Conservation (phyloP, 2,329 filamentous ascomycete species). For the Neoscytalidium dimidiatum region DNA sequence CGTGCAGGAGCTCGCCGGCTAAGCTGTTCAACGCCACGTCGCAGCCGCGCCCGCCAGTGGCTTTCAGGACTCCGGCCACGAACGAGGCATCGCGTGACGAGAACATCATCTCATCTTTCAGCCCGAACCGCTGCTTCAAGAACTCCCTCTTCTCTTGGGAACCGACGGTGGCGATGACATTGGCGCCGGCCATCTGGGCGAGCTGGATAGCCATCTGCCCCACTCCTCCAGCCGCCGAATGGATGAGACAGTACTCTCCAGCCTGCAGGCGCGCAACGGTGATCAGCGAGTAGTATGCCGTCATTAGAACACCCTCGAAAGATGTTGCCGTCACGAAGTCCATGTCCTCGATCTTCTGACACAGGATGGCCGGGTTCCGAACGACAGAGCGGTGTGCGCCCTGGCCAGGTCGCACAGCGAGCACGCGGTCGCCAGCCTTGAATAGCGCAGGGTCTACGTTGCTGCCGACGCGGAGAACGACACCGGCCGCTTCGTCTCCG, state of each 20-base stretch:
- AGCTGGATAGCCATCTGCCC: slow-evolving; percentile 34
- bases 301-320: slow-evolving; percentile 21
- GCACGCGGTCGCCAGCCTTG: slow-evolving; percentile 13
- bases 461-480: slow-evolving; percentile 23
- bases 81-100: slow-evolving; percentile 28
- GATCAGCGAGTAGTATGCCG: slow-evolving; percentile 30
- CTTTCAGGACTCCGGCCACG: slow-evolving; percentile 24
- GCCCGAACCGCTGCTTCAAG: neutral
- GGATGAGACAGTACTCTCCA: slow-evolving; percentile 36
- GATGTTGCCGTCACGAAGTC: slow-evolving; percentile 19
- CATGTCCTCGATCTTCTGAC: slow-evolving; percentile 4
- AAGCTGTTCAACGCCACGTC: slow-evolving; percentile 38
- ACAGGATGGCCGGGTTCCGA: neutral
- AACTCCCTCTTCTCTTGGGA: slow-evolving; percentile 24
- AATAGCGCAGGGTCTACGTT: neutral
- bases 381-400: too few relatives aligned
- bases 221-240: slow-evolving; percentile 30
- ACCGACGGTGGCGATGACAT: slow-evolving; percentile 30
- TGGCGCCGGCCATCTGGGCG: slow-evolving; percentile 27
- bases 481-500: slow-evolving; percentile 22
- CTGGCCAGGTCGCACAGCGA: neutral
- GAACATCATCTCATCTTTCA: neutral
- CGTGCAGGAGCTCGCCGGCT: slow-evolving; percentile 26
- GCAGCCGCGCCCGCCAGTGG: slow-evolving; percentile 34
- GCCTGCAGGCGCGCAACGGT: slow-evolving; percentile 31